These are phyloP conservation scores for Thalassiosira mediterranea DNA, from an alignment of 352 stramenopile species.

Conservation along the genomic window DNA sequence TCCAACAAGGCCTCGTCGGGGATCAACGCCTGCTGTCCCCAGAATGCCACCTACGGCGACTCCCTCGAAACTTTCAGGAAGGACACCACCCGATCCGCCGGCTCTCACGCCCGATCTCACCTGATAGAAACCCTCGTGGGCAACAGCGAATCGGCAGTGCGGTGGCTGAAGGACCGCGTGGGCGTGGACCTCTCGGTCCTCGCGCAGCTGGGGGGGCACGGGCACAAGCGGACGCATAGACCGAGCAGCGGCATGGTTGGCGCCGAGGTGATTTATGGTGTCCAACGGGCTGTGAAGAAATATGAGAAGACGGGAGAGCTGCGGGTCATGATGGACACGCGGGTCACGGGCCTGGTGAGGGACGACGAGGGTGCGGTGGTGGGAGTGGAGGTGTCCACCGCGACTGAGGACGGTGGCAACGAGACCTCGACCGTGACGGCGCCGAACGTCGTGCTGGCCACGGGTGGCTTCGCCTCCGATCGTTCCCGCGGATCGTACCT, in stretches of 20 bases:
- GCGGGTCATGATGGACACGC: conserved; percentile 68
- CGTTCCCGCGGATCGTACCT: conserved; percentile 69
- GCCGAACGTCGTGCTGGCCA: conserved; percentile 53
- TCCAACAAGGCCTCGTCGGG: conserved; percentile 58
- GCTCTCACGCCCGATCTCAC: conserved; percentile 67
- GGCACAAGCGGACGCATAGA: conserved; percentile 61
- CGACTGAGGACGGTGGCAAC: conserved; percentile 35
- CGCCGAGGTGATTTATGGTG: conserved; percentile 20
- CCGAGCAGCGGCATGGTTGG: conserved; percentile 33
- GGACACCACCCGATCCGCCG: conserved; percentile 38
- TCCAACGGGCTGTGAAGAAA: conserved; percentile 86
- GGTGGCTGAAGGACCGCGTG: conserved; percentile 55
- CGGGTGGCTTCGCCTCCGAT: conserved; percentile 70
- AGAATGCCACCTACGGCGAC: too few relatives aligned
- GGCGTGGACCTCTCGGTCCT: conserved; percentile 43
- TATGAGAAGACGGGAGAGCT: conserved; percentile 82
- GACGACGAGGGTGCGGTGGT: conserved; percentile 27
- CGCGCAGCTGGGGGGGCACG: conserved; percentile 63
- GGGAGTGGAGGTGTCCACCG: conserved; percentile 27
- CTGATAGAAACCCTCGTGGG: conserved; percentile 52
- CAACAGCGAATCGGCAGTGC: conserved; percentile 40
- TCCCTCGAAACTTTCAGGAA: conserved; percentile 61
- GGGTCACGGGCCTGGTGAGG: conserved; percentile 40
- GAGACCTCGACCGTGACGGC: conserved; percentile 27
- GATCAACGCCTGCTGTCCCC: conserved; percentile 61